Evolutionary conservation across 495 filamentous ascomycete genomes (phyloP).

Genomic region (Amniculicola lignicola): DNA sequence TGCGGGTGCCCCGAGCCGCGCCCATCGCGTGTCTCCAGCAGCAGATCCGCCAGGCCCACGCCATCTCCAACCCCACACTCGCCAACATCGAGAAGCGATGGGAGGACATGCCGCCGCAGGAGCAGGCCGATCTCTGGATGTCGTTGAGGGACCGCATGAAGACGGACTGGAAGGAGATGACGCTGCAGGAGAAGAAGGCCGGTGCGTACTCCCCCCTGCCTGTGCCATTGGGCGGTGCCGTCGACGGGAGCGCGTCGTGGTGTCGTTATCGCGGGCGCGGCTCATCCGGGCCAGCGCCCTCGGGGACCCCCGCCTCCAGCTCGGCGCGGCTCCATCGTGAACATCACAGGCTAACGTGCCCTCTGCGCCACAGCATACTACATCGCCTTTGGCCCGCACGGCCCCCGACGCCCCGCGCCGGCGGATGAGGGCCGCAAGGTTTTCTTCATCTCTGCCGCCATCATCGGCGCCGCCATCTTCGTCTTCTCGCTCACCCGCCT

Average conservation of each 20-base stretch:
- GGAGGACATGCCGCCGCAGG: conserved; percentile 93
- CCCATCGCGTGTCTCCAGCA: conserved; percentile 36
- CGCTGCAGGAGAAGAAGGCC: conserved; percentile 95
- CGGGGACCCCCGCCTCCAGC: background rate
- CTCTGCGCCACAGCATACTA: conserved; percentile 73
- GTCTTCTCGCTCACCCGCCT: conserved; percentile 38
- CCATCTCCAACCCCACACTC: conserved; percentile 95
- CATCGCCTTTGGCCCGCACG: conserved; percentile 95
- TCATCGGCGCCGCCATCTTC: conserved; percentile 39
- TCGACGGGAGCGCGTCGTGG: background rate
- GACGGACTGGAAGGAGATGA: conserved; percentile 91
- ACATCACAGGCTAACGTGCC: conserved; percentile 26
- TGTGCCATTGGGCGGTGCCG: conserved; percentile 13
- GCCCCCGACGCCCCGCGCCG: conserved; percentile 75
- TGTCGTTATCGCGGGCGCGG: conserved; percentile 10
- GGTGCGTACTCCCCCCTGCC: conserved; percentile 61
- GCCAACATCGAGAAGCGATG: conserved; percentile 99
- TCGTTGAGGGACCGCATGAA: conserved; percentile 95
- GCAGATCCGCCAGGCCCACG: conserved; percentile 72
- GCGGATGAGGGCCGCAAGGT: conserved; percentile 79
- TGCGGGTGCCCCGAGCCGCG: conserved; percentile 18
- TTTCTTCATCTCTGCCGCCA: conserved; percentile 63
- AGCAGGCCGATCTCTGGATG: conserved; percentile 99
- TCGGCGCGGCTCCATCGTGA: background rate
- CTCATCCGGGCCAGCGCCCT: background rate